Conservation (phyloP, 192 early-diverging fungal genomes). For the Glomus cerebriforme region DNA sequence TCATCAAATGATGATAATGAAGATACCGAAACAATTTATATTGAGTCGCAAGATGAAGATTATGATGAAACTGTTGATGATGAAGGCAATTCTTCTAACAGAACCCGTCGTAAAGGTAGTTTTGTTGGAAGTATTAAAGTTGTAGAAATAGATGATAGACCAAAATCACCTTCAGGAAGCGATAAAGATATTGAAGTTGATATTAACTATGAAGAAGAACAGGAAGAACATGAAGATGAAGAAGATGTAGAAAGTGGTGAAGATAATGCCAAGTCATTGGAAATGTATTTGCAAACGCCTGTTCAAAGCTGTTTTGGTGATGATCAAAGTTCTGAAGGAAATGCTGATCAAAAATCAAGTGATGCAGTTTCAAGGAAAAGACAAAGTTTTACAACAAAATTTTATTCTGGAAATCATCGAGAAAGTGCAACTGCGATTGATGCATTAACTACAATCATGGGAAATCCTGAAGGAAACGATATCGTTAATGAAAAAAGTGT, state of each 20-base stretch:
- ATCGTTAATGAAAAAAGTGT: background rate
- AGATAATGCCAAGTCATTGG: slow-evolving; percentile 14
- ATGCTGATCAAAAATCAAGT: background rate
- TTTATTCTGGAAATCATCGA: slow-evolving; percentile 1
- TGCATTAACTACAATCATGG: slow-evolving; percentile 11
- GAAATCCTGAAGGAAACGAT: background rate
- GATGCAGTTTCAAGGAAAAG: slow-evolving; percentile 2
- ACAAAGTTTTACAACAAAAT: slow-evolving; percentile 21
- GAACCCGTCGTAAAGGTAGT: slow-evolving; percentile 16
- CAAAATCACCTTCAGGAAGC: slow-evolving; percentile 14
- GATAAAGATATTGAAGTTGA: slow-evolving; percentile 23
- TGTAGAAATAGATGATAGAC: background rate
- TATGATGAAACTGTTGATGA: background rate
- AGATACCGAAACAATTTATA: slow-evolving; percentile 25
- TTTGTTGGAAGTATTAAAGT: slow-evolving; percentile 22
- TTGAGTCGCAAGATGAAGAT: slow-evolving; percentile 9
- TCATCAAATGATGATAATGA: slow-evolving; percentile 5
- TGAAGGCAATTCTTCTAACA: background rate
- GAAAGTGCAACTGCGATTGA: background rate
- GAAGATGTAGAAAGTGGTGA: slow-evolving; percentile 17
- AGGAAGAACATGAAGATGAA: slow-evolving; percentile 7
- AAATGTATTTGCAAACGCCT: slow-evolving; percentile 18
- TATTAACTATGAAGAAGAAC: background rate
- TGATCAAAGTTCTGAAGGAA: background rate
- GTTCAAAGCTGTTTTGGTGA: background rate